Conservation (phyloP, 192 early-diverging fungal species). For the Umbelopsis vinacea region DNA sequence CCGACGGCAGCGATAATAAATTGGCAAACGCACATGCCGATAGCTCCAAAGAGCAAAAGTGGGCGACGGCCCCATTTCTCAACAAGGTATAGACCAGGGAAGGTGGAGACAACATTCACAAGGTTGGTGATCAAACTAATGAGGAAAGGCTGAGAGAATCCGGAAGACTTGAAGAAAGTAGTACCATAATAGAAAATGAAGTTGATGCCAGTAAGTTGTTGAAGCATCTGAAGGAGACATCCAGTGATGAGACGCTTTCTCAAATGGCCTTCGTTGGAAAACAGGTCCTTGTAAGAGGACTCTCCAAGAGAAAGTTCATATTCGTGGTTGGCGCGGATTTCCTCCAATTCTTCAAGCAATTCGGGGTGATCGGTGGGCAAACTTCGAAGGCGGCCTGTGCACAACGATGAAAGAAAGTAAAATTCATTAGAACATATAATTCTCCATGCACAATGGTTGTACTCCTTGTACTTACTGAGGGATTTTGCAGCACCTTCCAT, state of each 20-base stretch:
- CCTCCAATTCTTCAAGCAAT: conserved; percentile 3
- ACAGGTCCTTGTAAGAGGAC: neutral
- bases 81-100: conserved; percentile 74
- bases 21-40: conserved; percentile 62
- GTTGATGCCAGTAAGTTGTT: conserved; percentile 27
- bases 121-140: conserved; percentile 31
- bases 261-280: conserved; percentile 14
- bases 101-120: conserved; percentile 76
- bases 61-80: conserved; percentile 74
- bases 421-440: neutral
- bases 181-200: conserved; percentile 25
- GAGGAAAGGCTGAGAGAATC: conserved; percentile 22
- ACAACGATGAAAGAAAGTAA: neutral
- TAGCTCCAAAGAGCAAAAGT: conserved; percentile 69
- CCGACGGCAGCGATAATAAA: conserved; percentile 57
- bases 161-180: conserved; percentile 9
- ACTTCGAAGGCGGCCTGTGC: conserved; percentile 8
- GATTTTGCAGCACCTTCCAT: conserved; percentile 65
- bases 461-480: conserved; percentile 32
- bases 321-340: conserved; percentile 16
- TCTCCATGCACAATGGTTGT: neutral
- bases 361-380: conserved; percentile 15
- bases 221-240: conserved; percentile 20
- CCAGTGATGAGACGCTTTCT: conserved; percentile 12
- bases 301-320: conserved; percentile 25